These are phyloP conservation scores for Myxozyma monticola DNA, from an alignment of 805 yeast species.

Conservation along the genomic window DNA sequence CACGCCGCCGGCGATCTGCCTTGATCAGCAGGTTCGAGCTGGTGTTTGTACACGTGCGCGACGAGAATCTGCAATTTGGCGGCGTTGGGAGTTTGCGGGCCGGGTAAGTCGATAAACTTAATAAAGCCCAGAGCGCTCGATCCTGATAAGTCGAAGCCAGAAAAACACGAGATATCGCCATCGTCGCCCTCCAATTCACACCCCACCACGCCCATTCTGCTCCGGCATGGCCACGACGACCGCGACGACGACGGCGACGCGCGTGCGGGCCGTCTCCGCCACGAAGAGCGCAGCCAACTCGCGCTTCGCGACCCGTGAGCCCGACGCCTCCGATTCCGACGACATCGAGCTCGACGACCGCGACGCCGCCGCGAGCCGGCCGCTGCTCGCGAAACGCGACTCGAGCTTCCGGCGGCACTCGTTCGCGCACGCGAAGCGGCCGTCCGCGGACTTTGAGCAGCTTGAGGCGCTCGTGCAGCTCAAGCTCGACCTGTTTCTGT, in stretches of 20 bases:
- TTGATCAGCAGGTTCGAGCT: no score
- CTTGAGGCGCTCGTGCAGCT: no score
- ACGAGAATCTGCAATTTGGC: no score
- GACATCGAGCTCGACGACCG: neutral
- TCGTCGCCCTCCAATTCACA: no score
- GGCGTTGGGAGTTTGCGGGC: no score
- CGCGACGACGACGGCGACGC: neutral
- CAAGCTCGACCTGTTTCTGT: slow-evolving; percentile 33
- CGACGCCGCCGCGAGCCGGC: neutral
- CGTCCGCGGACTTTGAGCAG: slow-evolving; percentile 11
- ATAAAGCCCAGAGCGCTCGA: no score
- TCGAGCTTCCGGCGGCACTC: slow-evolving; percentile 4
- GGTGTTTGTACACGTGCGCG: no score
- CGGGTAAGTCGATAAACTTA: no score
- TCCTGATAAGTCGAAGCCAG: no score
- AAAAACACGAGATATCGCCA: no score
- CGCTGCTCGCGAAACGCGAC: neutral
- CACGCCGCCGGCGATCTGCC: no score
- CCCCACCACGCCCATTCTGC: no score
- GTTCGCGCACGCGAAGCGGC: slow-evolving; percentile 6
- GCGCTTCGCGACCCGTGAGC: neutral
- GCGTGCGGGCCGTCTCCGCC: neutral
- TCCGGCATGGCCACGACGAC: neutral
- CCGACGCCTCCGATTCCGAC: neutral
- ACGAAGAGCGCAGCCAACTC: neutral